These are phyloP conservation scores for Bacterosira constricta DNA, from an alignment of 108 stramenopile genomes.

Conservation along the genomic window DNA sequence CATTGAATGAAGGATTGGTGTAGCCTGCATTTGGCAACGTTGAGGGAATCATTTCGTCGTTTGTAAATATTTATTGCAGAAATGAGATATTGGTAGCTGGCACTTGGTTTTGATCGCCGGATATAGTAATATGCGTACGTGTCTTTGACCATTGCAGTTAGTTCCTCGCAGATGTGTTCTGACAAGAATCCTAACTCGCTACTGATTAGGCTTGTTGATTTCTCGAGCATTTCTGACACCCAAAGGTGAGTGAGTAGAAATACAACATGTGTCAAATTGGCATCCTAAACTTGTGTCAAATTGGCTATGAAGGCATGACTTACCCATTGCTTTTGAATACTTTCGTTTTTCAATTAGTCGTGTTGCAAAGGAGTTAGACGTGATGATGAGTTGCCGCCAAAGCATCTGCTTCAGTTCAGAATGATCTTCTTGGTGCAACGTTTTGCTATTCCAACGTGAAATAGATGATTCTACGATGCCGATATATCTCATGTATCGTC, in stretches of 20 bases:
- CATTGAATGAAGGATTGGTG: constrained; percentile 50
- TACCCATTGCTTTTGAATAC: constrained; percentile 24
- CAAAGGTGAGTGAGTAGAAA: background rate
- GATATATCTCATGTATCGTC: constrained; percentile 39
- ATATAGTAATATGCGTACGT: constrained; percentile 61
- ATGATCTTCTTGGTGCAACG: constrained; percentile 5
- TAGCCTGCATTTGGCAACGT: constrained; percentile 54
- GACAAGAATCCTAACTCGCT: background rate
- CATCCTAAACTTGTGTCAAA: too few relatives aligned
- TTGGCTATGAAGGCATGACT: background rate
- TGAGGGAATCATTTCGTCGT: constrained; percentile 4
- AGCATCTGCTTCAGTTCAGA: constrained; percentile 17
- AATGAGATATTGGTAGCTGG: constrained; percentile 48
- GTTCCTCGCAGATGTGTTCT: constrained; percentile 5
- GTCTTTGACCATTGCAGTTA: constrained; percentile 51
- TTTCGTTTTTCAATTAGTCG: constrained; percentile 16
- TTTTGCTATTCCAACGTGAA: background rate
- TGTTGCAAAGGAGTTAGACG: constrained; percentile 28
- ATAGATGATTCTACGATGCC: constrained; percentile 26
- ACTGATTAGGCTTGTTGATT: background rate
- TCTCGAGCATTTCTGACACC: background rate
- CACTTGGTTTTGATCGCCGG: constrained; percentile 42
- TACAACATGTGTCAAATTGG: background rate
- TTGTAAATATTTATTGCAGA: constrained; percentile 54
- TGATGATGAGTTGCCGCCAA: constrained; percentile 45